These are phyloP conservation scores for Gracilaria caudata DNA, from an alignment of 23 red algal genomes.

Conservation along the genomic window DNA sequence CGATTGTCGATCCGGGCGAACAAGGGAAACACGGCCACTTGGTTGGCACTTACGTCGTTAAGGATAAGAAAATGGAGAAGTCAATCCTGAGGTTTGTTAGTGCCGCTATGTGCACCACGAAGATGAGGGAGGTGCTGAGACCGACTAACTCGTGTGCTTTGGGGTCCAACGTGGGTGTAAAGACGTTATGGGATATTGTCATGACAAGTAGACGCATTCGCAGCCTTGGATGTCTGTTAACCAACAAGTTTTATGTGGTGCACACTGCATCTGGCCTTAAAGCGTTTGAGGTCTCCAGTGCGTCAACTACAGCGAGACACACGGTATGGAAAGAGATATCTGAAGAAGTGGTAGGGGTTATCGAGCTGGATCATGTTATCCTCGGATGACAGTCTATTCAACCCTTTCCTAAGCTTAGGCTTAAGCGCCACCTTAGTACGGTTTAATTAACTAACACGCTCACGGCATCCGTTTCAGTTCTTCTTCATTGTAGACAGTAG, in stretches of 20 bases:
- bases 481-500: too few relatives aligned
- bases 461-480: too few relatives aligned
- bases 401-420: too few relatives aligned
- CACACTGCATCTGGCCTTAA: conserved; percentile 22
- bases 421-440: too few relatives aligned
- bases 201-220: conserved; percentile 21
- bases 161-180: conserved; percentile 2
- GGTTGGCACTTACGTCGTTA: background rate
- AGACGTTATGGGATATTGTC: conserved; percentile 19
- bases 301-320: conserved; percentile 9
- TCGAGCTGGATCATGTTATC: conserved; percentile 14
- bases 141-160: conserved; percentile 16
- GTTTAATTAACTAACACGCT: too few relatives aligned
- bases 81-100: conserved; percentile 25
- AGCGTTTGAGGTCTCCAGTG: conserved; percentile 26
- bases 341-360: background rate
- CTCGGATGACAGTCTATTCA: conserved; percentile 10
- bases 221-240: conserved; percentile 8
- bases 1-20: background rate
- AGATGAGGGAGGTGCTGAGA: conserved; percentile 25
- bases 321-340: conserved; percentile 4
- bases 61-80: conserved; percentile 19
- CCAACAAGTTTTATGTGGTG: conserved; percentile 17
- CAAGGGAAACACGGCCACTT: conserved; percentile 12
- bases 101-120: conserved; percentile 6